Conservation (phyloP, 495 filamentous ascomycete genomes). For the Pseudomonodictys pantanalensis region DNA sequence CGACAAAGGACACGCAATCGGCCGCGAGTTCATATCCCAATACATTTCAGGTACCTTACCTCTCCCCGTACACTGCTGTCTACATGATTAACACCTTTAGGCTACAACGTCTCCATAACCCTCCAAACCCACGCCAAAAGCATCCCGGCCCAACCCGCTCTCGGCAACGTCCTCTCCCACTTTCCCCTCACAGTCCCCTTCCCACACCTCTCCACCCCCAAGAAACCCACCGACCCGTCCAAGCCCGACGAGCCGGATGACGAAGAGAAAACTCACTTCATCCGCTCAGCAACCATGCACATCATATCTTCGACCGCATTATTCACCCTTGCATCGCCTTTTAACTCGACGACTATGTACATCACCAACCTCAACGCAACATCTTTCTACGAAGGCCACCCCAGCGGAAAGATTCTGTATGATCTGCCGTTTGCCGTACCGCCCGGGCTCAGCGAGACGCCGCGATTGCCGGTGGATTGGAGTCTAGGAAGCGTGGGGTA, state of each 20-base stretch:
- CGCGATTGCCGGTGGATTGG: constrained; percentile 78
- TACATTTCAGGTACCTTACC: constrained; percentile 71
- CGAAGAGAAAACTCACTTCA: constrained; percentile 58
- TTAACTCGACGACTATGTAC: constrained; percentile 65
- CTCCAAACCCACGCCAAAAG: constrained; percentile 64
- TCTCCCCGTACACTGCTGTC: neutral
- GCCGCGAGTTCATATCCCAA: constrained; percentile 70
- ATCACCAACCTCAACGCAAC: constrained; percentile 79
- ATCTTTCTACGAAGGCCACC: constrained; percentile 75
- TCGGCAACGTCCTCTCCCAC: constrained; percentile 69
- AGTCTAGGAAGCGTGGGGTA: constrained; percentile 75
- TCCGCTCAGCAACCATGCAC: constrained; percentile 80
- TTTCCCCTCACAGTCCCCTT: constrained; percentile 66
- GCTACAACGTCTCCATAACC: constrained; percentile 73
- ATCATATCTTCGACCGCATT: constrained; percentile 80
- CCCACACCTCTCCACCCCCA: constrained; percentile 60
- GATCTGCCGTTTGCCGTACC: constrained; percentile 71
- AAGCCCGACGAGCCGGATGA: constrained; percentile 48
- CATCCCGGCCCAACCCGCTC: constrained; percentile 68
- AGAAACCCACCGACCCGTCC: constrained; percentile 44
- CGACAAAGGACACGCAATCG: constrained; percentile 55
- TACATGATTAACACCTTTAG: constrained; percentile 37
- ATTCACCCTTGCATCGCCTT: constrained; percentile 78
- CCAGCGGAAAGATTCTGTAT: constrained; percentile 73
- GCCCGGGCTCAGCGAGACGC: constrained; percentile 67